phyloP scores from a whole-genome alignment of 495 filamentous ascomycete genomes.

The Aspergillus incahuasiensis region DNA sequence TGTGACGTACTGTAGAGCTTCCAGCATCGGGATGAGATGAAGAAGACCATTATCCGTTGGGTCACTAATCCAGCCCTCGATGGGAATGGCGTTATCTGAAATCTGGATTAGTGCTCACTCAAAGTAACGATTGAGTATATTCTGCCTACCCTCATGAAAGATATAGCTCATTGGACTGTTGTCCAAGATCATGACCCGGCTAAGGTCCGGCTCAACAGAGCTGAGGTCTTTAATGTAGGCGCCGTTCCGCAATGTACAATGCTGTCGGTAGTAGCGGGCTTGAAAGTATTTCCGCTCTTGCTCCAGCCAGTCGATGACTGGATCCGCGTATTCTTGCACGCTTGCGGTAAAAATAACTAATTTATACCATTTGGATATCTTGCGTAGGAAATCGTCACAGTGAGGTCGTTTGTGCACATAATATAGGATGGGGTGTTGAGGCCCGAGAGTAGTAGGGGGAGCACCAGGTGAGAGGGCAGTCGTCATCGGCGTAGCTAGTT shows the following conservation, averaged over 20 bases:
- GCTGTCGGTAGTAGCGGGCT: constrained; percentile 87
- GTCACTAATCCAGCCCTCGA: constrained; percentile 40
- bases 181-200: constrained; percentile 96
- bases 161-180: constrained; percentile 98
- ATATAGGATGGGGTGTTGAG: constrained; percentile 94
- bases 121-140: neutral
- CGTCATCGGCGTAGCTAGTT: constrained; percentile 62
- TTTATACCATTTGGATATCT: constrained; percentile 97
- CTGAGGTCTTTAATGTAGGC: constrained; percentile 98
- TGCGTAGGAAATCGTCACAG: constrained; percentile 94
- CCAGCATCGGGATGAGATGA: constrained; percentile 88
- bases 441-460: constrained; percentile 60
- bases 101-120: constrained; percentile 10
- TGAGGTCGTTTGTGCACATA: constrained; percentile 97
- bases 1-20: constrained; percentile 91
- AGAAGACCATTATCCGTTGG: constrained; percentile 78
- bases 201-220: constrained; percentile 91
- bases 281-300: constrained; percentile 94
- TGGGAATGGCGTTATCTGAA: constrained; percentile 32
- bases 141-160: constrained; percentile 83
- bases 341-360: constrained; percentile 95
- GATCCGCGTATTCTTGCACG: constrained; percentile 97
- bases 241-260: constrained; percentile 90
- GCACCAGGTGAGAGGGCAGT: constrained; percentile 58
- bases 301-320: constrained; percentile 98